Percentiles rank a stretch among this genome's conserved stretches.
These are phyloP conservation scores for Gossypium armourianum DNA, from an alignment of 441 rosid species.

Conservation along the genomic window DNA sequence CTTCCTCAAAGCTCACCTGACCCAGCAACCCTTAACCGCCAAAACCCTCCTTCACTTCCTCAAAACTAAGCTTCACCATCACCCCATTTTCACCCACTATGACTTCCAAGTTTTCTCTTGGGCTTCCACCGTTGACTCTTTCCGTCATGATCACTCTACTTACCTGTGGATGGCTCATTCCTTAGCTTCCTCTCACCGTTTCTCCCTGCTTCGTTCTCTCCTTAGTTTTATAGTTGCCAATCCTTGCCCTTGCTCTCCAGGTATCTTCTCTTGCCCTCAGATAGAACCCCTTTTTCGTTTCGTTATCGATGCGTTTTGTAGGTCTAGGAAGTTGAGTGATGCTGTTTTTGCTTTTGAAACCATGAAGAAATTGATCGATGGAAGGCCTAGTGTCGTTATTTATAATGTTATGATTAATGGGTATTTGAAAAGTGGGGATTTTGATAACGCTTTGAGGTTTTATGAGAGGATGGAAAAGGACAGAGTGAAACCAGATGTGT, in stretches of 20 bases:
- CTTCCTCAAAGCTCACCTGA: conserved; percentile 49
- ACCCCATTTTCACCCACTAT: conserved; percentile 57
- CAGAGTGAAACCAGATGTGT: conserved; percentile 55
- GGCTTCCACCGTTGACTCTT: conserved; percentile 63
- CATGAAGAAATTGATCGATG: conserved; percentile 65
- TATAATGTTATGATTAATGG: conserved; percentile 65
- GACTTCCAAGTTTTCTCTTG: conserved; percentile 63
- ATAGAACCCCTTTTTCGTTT: conserved; percentile 49
- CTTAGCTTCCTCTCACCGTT: conserved; percentile 53
- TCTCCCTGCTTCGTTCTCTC: conserved; percentile 38
- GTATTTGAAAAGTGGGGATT: conserved; percentile 38
- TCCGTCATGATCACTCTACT: conserved; percentile 68
- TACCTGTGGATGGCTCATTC: conserved; percentile 67
- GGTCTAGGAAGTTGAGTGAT: conserved; percentile 45
- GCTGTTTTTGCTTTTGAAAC: conserved; percentile 44
- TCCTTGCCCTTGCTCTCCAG: conserved; percentile 71
- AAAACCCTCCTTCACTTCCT: conserved; percentile 45
- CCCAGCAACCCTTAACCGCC: conserved; percentile 43
- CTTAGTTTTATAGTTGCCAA: conserved; percentile 47
- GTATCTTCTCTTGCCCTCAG: conserved; percentile 72
- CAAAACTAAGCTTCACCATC: conserved; percentile 59
- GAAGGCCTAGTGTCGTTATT: conserved; percentile 36
- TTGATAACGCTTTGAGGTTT: conserved; percentile 38
- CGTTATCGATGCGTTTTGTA: conserved; percentile 44
- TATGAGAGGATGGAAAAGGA: conserved; percentile 52